Conservation (phyloP, 2,329 filamentous ascomycete genomes). For the Parastagonospora nodorum region DNA sequence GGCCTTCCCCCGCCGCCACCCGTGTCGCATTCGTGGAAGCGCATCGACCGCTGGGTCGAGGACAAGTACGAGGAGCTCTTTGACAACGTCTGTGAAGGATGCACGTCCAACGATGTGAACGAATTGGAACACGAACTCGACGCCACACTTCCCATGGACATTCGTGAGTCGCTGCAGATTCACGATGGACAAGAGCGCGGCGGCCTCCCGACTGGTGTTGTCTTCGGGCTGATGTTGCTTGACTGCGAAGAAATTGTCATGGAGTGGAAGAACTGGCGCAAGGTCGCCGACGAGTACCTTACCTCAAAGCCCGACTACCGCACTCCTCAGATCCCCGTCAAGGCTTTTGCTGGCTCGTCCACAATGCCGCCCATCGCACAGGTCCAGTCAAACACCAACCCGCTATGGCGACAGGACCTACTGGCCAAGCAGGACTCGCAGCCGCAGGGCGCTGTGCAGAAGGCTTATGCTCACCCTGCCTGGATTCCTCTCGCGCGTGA, state of each 20-base stretch:
- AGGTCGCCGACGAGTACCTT: conserved; percentile 89
- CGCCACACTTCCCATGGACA: conserved; percentile 88
- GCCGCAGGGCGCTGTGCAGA: conserved; percentile 83
- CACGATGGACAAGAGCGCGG: conserved; percentile 98
- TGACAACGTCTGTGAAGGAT: conserved; percentile 91
- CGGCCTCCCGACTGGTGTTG: conserved; percentile 85
- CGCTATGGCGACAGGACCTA: conserved; percentile 84
- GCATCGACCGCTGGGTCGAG: conserved; percentile 92
- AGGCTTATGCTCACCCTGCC: conserved; percentile 87
- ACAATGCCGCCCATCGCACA: conserved; percentile 69
- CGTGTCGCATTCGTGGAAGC: conserved; percentile 85
- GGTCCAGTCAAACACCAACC: conserved; percentile 59
- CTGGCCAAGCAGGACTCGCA: conserved; percentile 85
- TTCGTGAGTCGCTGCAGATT: conserved; percentile 85
- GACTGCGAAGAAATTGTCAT: conserved; percentile 98
- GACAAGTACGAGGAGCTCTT: conserved; percentile 93
- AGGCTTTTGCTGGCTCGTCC: conserved; percentile 71
- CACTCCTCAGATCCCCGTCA: conserved; percentile 69
- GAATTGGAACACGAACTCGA: conserved; percentile 96
- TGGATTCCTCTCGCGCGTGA: conserved; percentile 97
- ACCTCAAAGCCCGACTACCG: conserved; percentile 59
- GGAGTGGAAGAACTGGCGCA: conserved; percentile 96
- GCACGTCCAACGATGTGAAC: conserved; percentile 92
- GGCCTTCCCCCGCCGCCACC: conserved; percentile 89
- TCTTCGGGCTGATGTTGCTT: conserved; percentile 93